These are phyloP conservation scores for Plantago elongata DNA, from an alignment of 257 asterid species.

Conservation along the genomic window DNA sequence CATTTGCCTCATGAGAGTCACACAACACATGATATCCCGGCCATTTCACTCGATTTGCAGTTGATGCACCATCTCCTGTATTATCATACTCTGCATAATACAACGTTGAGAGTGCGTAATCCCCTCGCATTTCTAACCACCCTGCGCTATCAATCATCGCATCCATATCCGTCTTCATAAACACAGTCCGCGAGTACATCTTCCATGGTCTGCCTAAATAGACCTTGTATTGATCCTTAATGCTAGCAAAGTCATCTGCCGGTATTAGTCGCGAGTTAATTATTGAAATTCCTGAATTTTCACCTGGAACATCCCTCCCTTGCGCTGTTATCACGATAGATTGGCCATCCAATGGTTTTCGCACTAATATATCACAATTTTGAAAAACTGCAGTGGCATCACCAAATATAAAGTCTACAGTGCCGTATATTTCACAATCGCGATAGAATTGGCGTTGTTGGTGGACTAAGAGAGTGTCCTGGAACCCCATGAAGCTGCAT, in stretches of 20 bases:
- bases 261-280: constrained; percentile 39
- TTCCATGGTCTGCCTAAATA: constrained; percentile 61
- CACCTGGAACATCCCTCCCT: constrained; percentile 58
- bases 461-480: constrained; percentile 59
- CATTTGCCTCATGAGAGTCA: constrained; percentile 34
- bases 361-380: constrained; percentile 47
- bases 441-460: constrained; percentile 51
- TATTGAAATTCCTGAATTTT: constrained; percentile 55
- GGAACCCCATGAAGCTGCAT: constrained; percentile 53
- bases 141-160: constrained; percentile 40
- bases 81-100: constrained; percentile 50
- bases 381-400: constrained; percentile 58
- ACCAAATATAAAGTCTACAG: constrained; percentile 57
- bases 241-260: constrained; percentile 44
- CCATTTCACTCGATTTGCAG: constrained; percentile 48
- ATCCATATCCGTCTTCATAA: constrained; percentile 27
- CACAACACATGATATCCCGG: constrained; percentile 45
- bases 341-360: constrained; percentile 35
- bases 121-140: constrained; percentile 43
- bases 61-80: constrained; percentile 48
- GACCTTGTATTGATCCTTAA: constrained; percentile 26
- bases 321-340: constrained; percentile 50
- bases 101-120: constrained; percentile 35
- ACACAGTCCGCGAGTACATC: constrained; percentile 45
- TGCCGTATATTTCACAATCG: constrained; percentile 51